These are phyloP conservation scores for Angomonas deanei DNA, from an alignment of 208 protist genomes.

Conservation along the genomic window DNA sequence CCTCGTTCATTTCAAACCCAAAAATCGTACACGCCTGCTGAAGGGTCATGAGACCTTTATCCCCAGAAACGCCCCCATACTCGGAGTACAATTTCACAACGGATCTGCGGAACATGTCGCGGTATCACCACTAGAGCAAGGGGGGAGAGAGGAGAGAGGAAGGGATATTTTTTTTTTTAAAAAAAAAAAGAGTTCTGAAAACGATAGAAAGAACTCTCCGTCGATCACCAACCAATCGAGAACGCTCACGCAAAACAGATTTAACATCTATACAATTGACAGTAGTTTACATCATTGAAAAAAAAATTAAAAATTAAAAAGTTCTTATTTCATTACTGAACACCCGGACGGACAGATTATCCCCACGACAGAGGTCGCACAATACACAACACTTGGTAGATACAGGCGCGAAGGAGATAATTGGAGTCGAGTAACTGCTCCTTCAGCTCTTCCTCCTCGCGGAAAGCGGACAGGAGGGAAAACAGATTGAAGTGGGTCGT, in stretches of 20 bases:
- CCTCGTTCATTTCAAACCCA: constrained; percentile 77
- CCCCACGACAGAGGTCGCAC: constrained; percentile 83
- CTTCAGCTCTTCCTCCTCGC: constrained; percentile 51
- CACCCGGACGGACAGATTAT: constrained; percentile 13
- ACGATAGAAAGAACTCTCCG: neutral
- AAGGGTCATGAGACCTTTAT: constrained; percentile 83
- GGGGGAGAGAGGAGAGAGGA: constrained; percentile 1
- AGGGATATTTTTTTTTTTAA: no score
- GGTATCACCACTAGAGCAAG: neutral
- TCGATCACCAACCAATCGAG: neutral
- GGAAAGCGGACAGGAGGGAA: constrained; percentile 40
- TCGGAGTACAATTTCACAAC: constrained; percentile 19
- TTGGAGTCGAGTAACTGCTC: constrained; percentile 58
- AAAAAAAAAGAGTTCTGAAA: constrained; percentile 5
- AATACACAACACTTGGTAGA: constrained; percentile 75
- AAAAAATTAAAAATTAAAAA: constrained; percentile 10
- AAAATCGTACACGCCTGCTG: constrained; percentile 86
- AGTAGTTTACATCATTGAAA: constrained; percentile 6
- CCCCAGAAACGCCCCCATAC: constrained; percentile 54
- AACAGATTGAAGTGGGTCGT: constrained; percentile 86
- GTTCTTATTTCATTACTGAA: neutral
- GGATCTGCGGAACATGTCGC: constrained; percentile 20
- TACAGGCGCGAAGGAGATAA: constrained; percentile 76
- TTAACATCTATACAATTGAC: neutral
- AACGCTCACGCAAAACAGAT: neutral